Evolutionary conservation across 805 yeast genomes (phyloP).

Genomic region (Clavispora vitiphila): DNA sequence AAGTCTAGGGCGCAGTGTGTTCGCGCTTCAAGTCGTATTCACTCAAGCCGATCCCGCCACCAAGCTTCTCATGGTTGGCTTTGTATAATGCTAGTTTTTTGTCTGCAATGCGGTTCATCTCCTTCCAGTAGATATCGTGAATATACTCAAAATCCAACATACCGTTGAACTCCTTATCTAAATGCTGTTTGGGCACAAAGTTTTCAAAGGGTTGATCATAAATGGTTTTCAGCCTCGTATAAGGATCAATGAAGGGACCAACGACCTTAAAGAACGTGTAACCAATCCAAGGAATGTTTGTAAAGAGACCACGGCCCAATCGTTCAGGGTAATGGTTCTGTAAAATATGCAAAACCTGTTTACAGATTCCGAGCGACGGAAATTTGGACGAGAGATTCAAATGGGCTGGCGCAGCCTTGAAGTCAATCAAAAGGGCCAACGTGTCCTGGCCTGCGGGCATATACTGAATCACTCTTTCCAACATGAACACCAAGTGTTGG

Average conservation of each 20-base stretch:
- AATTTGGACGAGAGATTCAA: conserved; percentile 36
- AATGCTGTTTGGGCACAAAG: conserved; percentile 48
- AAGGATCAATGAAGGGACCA: conserved; percentile 47
- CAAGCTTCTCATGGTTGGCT: conserved; percentile 39
- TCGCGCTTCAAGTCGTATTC: conserved; percentile 45
- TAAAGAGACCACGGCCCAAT: conserved; percentile 17
- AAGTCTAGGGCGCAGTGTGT: background rate
- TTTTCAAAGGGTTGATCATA: conserved; percentile 55
- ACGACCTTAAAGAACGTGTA: conserved; percentile 18
- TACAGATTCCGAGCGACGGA: conserved; percentile 46
- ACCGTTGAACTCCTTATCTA: conserved; percentile 47
- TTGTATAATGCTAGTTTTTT: conserved; percentile 28
- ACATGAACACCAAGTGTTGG: conserved; percentile 53
- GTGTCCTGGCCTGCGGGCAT: conserved; percentile 60
- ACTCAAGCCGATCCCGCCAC: conserved; percentile 48
- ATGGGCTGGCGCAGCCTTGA: conserved; percentile 41
- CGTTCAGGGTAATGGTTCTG: conserved; percentile 19
- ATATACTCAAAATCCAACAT: conserved; percentile 47
- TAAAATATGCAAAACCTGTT: conserved; percentile 18
- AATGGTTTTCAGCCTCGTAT: conserved; percentile 51
- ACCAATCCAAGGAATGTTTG: conserved; percentile 18
- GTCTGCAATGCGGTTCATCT: conserved; percentile 40
- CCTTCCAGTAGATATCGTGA: conserved; percentile 53
- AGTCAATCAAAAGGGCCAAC: conserved; percentile 50
- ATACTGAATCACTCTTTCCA: conserved; percentile 46